These are phyloP conservation scores for Atkinsonella hypoxylon DNA, from an alignment of 2,329 filamentous ascomycete genomes.

Conservation along the genomic window DNA sequence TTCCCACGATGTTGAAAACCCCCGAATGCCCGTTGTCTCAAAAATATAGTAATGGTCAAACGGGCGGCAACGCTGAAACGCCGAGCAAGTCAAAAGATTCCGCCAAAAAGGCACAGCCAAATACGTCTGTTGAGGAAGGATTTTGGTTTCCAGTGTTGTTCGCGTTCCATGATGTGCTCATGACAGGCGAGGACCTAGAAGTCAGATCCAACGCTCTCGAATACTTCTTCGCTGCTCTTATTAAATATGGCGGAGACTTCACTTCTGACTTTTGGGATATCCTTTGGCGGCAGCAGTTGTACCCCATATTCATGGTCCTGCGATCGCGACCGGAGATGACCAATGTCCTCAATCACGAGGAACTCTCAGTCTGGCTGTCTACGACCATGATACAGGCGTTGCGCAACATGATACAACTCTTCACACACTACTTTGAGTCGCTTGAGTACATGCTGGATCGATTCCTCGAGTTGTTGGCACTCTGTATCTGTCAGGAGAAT, in stretches of 20 bases:
- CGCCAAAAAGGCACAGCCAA: constrained; percentile 46
- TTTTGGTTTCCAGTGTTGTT: constrained; percentile 99
- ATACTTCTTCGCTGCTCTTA: constrained; percentile 91
- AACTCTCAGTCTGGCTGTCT: constrained; percentile 95
- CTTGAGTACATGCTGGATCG: constrained; percentile 96
- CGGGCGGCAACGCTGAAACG: constrained; percentile 28
- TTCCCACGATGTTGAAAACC: constrained; percentile 88
- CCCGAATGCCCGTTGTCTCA: constrained; percentile 87
- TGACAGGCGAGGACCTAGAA: constrained; percentile 97
- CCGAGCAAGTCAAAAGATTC: constrained; percentile 31
- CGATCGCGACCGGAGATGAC: constrained; percentile 94
- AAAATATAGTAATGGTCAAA: constrained; percentile 27
- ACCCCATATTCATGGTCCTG: constrained; percentile 96
- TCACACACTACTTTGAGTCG: constrained; percentile 95
- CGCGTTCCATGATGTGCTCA: constrained; percentile 95
- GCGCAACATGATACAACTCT: constrained; percentile 95
- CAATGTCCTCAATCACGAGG: constrained; percentile 90
- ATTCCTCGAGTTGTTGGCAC: constrained; percentile 85
- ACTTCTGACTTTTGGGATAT: constrained; percentile 97
- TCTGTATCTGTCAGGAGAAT: constrained; percentile 98
- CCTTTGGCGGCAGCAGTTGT: constrained; percentile 90
- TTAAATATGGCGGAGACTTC: constrained; percentile 83
- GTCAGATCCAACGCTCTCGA: constrained; percentile 83
- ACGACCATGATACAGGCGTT: constrained; percentile 99
- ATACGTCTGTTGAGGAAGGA: constrained; percentile 87